Evolutionary conservation across 495 filamentous ascomycete species (phyloP).

Genomic region (Pseudoneurospora amorphoporcata): DNA sequence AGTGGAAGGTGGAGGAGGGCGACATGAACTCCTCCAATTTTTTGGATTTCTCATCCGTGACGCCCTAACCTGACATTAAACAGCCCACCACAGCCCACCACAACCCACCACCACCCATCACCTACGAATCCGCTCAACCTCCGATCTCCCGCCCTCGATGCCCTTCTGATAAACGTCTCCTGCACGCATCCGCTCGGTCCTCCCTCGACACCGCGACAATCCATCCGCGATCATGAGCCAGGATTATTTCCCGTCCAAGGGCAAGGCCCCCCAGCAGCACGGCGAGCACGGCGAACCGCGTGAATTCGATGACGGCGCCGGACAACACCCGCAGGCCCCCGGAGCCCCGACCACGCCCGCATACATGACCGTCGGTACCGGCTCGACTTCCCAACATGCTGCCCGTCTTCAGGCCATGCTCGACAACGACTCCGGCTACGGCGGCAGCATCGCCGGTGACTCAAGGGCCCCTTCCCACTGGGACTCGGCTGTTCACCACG

Average conservation of each 20-base stretch:
- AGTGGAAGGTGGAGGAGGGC: not conserved
- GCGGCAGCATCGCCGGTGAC: slow-evolving; percentile 52
- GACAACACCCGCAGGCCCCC: slow-evolving; percentile 4
- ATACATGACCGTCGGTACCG: slow-evolving; percentile 83
- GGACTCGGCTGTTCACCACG: slow-evolving; percentile 48
- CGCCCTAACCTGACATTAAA: not conserved
- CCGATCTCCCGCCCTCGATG: not conserved
- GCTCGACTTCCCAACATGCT: slow-evolving; percentile 64
- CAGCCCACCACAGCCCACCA: not conserved
- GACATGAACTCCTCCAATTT: not conserved
- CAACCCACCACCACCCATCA: not conserved
- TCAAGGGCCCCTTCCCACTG: slow-evolving; percentile 18
- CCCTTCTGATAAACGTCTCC: not conserved
- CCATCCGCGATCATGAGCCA: slow-evolving; percentile 55
- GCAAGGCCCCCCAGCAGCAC: slow-evolving; percentile 22
- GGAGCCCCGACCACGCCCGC: slow-evolving; percentile 35
- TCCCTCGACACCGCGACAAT: not conserved
- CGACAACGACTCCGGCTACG: slow-evolving; percentile 86
- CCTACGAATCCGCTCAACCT: not conserved
- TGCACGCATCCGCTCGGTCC: not conserved
- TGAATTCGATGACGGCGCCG: slow-evolving; percentile 11
- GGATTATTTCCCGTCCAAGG: slow-evolving; percentile 47
- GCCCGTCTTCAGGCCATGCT: slow-evolving; percentile 58
- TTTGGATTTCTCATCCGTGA: not conserved
- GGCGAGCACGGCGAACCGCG: slow-evolving; percentile 9